These are phyloP conservation scores for Podila epigama DNA, from an alignment of 192 early-diverging fungal genomes.

Conservation along the genomic window DNA sequence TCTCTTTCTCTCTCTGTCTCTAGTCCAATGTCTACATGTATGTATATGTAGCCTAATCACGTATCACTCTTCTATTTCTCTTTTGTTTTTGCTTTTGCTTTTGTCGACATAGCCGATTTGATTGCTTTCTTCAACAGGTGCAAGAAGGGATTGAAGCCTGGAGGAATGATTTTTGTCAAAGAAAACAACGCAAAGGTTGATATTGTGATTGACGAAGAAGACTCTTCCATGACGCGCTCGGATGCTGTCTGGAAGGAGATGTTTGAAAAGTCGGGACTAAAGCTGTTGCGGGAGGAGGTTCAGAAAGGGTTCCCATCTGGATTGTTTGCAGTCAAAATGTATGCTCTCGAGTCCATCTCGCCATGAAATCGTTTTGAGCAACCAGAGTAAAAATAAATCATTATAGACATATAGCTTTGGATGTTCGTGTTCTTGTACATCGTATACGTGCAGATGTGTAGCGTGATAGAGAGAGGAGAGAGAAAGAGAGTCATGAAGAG, in stretches of 20 bases:
- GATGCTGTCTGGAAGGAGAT: constrained; percentile 64
- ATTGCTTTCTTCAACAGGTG: constrained; percentile 84
- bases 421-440: background rate
- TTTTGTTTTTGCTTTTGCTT: background rate
- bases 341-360: constrained; percentile 37
- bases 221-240: constrained; percentile 82
- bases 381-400: background rate
- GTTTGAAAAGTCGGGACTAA: constrained; percentile 68
- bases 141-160: constrained; percentile 69
- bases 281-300: constrained; percentile 63
- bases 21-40: too few relatives aligned
- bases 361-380: background rate
- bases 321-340: constrained; percentile 78
- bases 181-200: constrained; percentile 80
- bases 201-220: constrained; percentile 80
- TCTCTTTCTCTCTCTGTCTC: too few relatives aligned
- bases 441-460: background rate
- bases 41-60: background rate
- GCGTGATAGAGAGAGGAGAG: background rate
- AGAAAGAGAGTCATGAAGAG: background rate
- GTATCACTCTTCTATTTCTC: background rate
- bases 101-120: constrained; percentile 69
- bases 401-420: background rate
- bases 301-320: constrained; percentile 76
- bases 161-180: constrained; percentile 90